phyloP scores from a whole-genome alignment of 306 rosid genomes.

The Erythrophleum fordii region DNA sequence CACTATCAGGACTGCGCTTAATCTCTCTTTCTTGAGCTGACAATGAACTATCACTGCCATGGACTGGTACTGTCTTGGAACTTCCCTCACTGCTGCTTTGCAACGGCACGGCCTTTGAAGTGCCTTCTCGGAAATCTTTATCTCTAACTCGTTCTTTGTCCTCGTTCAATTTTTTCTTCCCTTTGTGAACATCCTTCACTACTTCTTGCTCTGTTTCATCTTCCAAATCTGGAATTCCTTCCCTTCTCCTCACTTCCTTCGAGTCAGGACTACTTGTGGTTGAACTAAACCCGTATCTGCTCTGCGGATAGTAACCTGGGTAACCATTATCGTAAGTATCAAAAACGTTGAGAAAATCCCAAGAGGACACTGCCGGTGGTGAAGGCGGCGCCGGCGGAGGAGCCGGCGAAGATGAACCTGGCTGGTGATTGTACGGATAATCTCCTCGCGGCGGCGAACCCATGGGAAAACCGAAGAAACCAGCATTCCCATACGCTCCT shows the following conservation, averaged over 20 bases:
- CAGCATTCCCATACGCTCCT: conserved; percentile 48
- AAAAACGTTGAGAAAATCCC: conserved; percentile 89
- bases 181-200: conserved; percentile 45
- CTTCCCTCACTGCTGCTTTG: conserved; percentile 61
- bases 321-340: conserved; percentile 61
- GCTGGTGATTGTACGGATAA: conserved; percentile 39
- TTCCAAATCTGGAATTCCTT: conserved; percentile 97
- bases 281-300: conserved; percentile 61
- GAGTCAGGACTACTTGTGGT: conserved; percentile 85
- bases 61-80: conserved; percentile 64
- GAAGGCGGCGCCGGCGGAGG: conserved; percentile 89
- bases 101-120: conserved; percentile 66
- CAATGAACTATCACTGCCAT: conserved; percentile 48
- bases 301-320: conserved; percentile 45
- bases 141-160: conserved; percentile 30
- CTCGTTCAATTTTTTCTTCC: conserved; percentile 54
- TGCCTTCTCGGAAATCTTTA: conserved; percentile 71
- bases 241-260: conserved; percentile 91
- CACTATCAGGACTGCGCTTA: conserved; percentile 72
- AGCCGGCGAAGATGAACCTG: conserved; percentile 49
- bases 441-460: conserved; percentile 47
- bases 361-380: conserved; percentile 73
- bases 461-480: conserved; percentile 65
- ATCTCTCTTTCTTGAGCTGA: conserved; percentile 56
- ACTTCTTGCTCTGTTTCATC: conserved; percentile 83